Evolutionary conservation across 2,329 filamentous ascomycete genomes (phyloP).

Genomic region (Aspergillus sclerotialis): DNA sequence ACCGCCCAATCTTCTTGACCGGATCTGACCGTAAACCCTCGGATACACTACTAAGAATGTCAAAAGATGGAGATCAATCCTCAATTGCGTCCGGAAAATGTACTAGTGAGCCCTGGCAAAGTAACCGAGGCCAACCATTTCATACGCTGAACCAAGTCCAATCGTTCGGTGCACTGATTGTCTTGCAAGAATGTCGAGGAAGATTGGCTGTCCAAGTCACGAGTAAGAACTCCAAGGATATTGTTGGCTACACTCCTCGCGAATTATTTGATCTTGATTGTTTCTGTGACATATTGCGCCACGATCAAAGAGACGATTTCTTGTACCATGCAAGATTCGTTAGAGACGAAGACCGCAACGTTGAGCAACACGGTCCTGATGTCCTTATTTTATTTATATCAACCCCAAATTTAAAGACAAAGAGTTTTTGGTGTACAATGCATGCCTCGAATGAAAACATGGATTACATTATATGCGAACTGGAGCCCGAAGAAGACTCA

Average conservation of each 20-base stretch:
- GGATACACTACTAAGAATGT: neutral
- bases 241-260: constrained; percentile 68
- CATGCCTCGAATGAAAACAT: constrained; percentile 64
- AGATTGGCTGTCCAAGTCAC: constrained; percentile 61
- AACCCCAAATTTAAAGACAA: constrained; percentile 44
- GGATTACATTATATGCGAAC: constrained; percentile 73
- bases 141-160: constrained; percentile 69
- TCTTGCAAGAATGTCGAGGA: constrained; percentile 60
- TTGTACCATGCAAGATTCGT: constrained; percentile 80
- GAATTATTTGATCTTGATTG: constrained; percentile 66
- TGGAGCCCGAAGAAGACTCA: constrained; percentile 74
- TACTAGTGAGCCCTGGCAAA: constrained; percentile 5
- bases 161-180: constrained; percentile 67
- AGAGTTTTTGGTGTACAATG: constrained; percentile 79
- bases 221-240: constrained; percentile 67
- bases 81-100: neutral
- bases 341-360: constrained; percentile 68
- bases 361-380: constrained; percentile 67
- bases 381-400: constrained; percentile 71
- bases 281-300: constrained; percentile 74
- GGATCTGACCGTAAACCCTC: neutral
- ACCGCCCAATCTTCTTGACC: no score
- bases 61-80: neutral
- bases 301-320: constrained; percentile 72
- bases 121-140: constrained; percentile 26